These are phyloP conservation scores for Trypanosoma boissoni DNA, from an alignment of 208 protist genomes.

Conservation along the genomic window DNA sequence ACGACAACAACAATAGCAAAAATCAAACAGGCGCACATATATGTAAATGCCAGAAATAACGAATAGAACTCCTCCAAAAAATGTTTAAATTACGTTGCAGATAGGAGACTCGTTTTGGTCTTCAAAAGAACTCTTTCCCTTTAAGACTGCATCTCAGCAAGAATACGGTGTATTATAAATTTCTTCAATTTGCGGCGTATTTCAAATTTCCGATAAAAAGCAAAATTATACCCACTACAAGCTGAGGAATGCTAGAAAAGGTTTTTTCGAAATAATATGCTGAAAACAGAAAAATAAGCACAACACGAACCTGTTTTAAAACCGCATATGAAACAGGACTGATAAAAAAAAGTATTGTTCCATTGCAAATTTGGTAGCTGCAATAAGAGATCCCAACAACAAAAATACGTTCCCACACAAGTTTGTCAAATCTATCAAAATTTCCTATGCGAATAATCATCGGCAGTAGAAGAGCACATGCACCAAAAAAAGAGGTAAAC, in stretches of 20 bases:
- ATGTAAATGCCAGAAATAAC: neutral
- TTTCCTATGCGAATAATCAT: slow-evolving; percentile 1
- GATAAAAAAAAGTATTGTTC: slow-evolving; percentile 17
- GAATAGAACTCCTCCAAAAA: neutral
- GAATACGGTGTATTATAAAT: neutral
- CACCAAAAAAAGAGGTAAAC: slow-evolving; percentile 7
- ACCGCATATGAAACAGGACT: slow-evolving; percentile 19
- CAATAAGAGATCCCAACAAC: slow-evolving; percentile 13
- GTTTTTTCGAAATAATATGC: slow-evolving; percentile 20
- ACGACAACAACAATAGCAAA: neutral
- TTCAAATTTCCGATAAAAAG: slow-evolving; percentile 11
- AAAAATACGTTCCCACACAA: slow-evolving; percentile 7
- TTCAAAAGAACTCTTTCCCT: neutral
- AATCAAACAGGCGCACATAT: neutral
- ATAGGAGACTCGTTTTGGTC: neutral
- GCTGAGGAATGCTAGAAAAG: slow-evolving; percentile 13
- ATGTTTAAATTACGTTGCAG: neutral
- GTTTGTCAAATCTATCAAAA: neutral
- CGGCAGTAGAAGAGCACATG: neutral
- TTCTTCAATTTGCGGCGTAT: slow-evolving; percentile 6
- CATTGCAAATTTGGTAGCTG: slow-evolving; percentile 18
- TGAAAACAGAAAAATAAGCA: slow-evolving; percentile 20
- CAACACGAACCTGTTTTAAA: slow-evolving; percentile 23
- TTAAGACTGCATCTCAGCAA: too few relatives aligned
- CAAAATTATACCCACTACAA: slow-evolving; percentile 12